These are phyloP conservation scores for Fusarium avenaceum DNA, from an alignment of 2,329 filamentous ascomycete species.

Conservation along the genomic window DNA sequence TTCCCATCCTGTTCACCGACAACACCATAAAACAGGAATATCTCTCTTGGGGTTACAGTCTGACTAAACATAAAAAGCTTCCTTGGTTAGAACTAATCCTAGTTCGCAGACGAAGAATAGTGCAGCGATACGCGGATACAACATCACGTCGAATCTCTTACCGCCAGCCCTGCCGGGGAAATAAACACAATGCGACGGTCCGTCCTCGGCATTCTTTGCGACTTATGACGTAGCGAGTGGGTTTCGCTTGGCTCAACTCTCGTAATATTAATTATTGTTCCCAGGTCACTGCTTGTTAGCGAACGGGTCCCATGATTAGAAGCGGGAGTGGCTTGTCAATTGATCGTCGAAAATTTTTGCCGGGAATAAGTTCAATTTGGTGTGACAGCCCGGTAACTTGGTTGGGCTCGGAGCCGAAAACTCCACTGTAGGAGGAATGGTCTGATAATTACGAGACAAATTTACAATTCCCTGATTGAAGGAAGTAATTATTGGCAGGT, in stretches of 20 bases:
- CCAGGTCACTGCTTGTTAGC: not conserved
- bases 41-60: no score
- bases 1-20: no score
- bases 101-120: no score
- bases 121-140: not conserved
- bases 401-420: not conserved
- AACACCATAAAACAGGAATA: no score
- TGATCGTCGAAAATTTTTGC: not conserved
- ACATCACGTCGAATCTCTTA: not conserved
- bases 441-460: no score
- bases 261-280: not conserved
- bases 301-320: not conserved
- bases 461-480: no score
- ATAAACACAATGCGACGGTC: not conserved
- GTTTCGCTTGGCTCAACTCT: not conserved
- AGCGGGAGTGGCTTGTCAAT: not conserved
- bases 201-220: not conserved
- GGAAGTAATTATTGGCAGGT: no score
- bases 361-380: constrained; percentile 1
- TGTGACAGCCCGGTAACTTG: not conserved
- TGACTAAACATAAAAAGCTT: no score
- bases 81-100: no score
- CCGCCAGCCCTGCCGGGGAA: not conserved
- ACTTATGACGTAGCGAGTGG: not conserved
- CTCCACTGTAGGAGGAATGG: not conserved